Percentiles rank a stretch among this genome's conserved stretches.
phyloP scores from a whole-genome alignment of 305 asterid genomes.

The Plantago coronopus region DNA sequence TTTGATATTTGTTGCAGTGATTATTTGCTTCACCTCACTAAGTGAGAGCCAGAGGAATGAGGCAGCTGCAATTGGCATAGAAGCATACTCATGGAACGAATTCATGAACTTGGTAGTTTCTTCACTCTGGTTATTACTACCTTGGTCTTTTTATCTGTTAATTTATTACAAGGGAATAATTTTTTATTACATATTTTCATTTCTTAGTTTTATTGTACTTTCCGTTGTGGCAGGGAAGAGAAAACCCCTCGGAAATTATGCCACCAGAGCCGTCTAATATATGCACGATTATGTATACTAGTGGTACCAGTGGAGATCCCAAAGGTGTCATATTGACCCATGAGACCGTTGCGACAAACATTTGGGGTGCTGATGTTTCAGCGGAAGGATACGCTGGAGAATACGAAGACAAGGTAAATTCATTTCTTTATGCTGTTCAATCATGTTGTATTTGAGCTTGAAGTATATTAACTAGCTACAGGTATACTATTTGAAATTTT shows the following conservation, averaged over 20 bases:
- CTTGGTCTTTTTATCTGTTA: background rate
- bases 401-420: conserved; percentile 78
- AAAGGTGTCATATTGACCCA: conserved; percentile 95
- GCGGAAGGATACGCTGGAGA: too few relatives aligned
- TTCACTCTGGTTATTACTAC: background rate
- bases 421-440: conserved; percentile 2
- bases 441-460: background rate
- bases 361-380: conserved; percentile 74
- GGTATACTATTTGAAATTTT: too few relatives aligned
- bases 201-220: background rate
- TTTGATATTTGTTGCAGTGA: conserved; percentile 45
- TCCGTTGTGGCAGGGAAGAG: conserved; percentile 49
- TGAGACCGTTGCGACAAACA: conserved; percentile 55
- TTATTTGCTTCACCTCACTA: conserved; percentile 74
- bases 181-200: background rate
- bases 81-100: conserved; percentile 66
- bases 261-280: conserved; percentile 60
- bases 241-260: conserved; percentile 42
- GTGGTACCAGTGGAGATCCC: conserved; percentile 95
- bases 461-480: too few relatives aligned
- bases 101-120: conserved; percentile 59
- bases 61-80: conserved; percentile 48
- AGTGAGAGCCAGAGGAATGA: conserved; percentile 49
- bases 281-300: conserved; percentile 96
- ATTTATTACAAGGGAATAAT: background rate